Evolutionary conservation across 768 basidiomycete species (phyloP).

Genomic region (Lyophyllum shimeji): DNA sequence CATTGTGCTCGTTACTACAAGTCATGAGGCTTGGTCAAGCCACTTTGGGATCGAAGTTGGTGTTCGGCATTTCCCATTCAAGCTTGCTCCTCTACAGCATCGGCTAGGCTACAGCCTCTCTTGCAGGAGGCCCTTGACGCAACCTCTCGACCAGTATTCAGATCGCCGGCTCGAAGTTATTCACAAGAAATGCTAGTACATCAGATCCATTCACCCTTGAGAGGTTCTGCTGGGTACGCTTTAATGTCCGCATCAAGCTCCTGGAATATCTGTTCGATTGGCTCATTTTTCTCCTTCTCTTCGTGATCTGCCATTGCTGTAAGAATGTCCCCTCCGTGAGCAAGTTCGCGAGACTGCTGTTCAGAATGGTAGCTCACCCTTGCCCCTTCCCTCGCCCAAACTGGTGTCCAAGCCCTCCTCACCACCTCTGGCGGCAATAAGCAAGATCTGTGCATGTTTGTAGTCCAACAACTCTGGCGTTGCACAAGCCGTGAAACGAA

Average conservation of each 20-base stretch:
- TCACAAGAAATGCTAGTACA: too few relatives aligned
- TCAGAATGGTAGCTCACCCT: constrained; percentile 33
- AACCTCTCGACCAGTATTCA: too few relatives aligned
- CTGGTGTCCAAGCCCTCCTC: constrained; percentile 47
- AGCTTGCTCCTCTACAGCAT: too few relatives aligned
- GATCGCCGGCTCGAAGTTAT: too few relatives aligned
- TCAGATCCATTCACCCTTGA: constrained; percentile 55
- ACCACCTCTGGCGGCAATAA: constrained; percentile 51
- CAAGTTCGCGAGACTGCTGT: neutral
- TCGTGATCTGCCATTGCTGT: constrained; percentile 40
- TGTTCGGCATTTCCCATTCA: too few relatives aligned
- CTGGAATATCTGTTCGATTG: constrained; percentile 41
- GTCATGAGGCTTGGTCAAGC: too few relatives aligned
- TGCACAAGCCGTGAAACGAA: constrained; percentile 52
- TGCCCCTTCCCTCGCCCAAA: constrained; percentile 51
- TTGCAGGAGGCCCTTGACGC: too few relatives aligned
- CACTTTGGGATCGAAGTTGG: too few relatives aligned
- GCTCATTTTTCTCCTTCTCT: constrained; percentile 36
- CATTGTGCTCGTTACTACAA: too few relatives aligned
- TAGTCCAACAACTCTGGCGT: constrained; percentile 54
- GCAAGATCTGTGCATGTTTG: constrained; percentile 50
- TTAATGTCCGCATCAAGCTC: constrained; percentile 43
- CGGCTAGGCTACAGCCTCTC: too few relatives aligned
- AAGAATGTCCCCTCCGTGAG: neutral
- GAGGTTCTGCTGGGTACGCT: constrained; percentile 41